Evolutionary conservation across 192 early-diverging fungal species (phyloP), one percentile per base, ranked within the genome.

Genomic region (Linnemannia elongata): DNA sequence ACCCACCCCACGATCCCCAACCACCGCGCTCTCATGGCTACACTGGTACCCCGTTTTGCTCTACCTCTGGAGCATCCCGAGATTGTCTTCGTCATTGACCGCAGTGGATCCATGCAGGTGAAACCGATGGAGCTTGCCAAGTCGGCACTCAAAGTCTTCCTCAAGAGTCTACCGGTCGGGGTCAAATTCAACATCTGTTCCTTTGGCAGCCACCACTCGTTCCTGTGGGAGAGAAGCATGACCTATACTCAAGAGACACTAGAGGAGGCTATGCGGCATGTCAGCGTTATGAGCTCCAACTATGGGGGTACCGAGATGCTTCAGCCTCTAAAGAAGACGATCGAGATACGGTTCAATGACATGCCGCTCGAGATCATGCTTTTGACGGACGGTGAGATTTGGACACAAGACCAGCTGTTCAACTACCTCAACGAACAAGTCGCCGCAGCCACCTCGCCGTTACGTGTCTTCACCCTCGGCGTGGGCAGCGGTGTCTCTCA

Each of bases 281-380:
- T 81, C 24, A 27, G 76, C 24, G n/a, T 7, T 18, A 81, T 92
- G 83, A 52, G 73, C 27, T 89, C 92, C 27, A 74, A 89, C 69
- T 66, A 82, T 44, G 91, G 92, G 6, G 92, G 92, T 24, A 92
- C 92, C 15, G 89, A 93, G 57, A 91, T 92, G 69, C 70, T 72
- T 27, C 35, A 72, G 15, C 52, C 87, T 44, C 22, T 92, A 35
- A 69, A 90, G 54, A 75, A 76, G 77, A 82, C 78, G 9, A 33
- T 92, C 27, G 66, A 79, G 6, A 72, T 41, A 30, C 45, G 78
- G 24, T 76, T 41, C 47, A 75, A 72, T 6, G 86, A 91, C 69
- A 77, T 91, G 27, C 79, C 90, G 22, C 91, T 90, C 22, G 75
- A 80, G 39, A 44, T 91, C 49, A 79, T 91, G 69, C 45, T 91